Base-by-base conservation (phyloP, 371 early-diverging fungal species). In the Blakeslea trispora region DNA sequence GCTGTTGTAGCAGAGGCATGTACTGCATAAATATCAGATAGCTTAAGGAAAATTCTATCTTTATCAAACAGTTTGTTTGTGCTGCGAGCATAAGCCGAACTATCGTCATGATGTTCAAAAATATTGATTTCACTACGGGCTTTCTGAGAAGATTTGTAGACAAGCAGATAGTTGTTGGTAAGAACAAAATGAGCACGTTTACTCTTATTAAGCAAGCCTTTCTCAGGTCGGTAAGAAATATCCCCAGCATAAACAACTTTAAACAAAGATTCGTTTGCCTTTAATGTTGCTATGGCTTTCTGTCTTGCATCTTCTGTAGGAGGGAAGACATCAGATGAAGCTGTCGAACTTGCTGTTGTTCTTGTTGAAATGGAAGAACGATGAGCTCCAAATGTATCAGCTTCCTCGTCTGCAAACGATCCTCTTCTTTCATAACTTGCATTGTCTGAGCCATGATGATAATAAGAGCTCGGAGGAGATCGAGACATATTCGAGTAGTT, bases 191-290 rank as follows among this genome's bases (percentile, higher is more conserved):
- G 61, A 7, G 57, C 55, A 5, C 53, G 45, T 31, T 69, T 73
- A 17, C 53, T 51, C 37, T 66, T 67, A 21, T 18, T 54, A 8
- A 55, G 34, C 4, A 55, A 23, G 1, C 31, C 37, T 18, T 54
- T 56, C 14, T 71, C 71, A 10, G 61, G 59, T 10, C 66, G 56
- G 35, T 69, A 57, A 10, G 47, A 42, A 10, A 57, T 54, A 17
- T 70, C 70, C 1, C 77, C 69, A 17, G 77, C 67, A 47, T 71
- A 70, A 14, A 72, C 23, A 2, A 75, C 66, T 11, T 61, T 54
- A 11, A 68, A 50, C 13, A 61, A 46, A 24, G 21, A 17, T 41
- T 64, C 61, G 2, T 43, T 42, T 18, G 40, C 57, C 10, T 31
- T 24, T 3, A 66, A 22, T 13, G 22, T 5, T 5, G 3, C 24